phyloP scores from a whole-genome alignment of 208 protist species.

The Porcisia hertigi region DNA sequence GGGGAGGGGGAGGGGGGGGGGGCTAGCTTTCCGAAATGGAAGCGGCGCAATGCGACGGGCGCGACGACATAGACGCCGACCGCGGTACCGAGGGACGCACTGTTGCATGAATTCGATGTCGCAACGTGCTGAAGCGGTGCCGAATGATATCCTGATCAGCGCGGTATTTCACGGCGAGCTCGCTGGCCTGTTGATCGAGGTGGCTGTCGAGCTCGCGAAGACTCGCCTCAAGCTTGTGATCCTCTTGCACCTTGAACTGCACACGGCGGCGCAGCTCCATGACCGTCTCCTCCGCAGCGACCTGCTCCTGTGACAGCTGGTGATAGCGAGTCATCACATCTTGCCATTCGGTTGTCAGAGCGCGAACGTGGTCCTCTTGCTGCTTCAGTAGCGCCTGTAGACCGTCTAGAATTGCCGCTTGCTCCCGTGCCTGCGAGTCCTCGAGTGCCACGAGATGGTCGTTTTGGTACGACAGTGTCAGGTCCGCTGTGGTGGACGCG shows the following conservation, averaged over 20 bases:
- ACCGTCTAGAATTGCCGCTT: constrained; percentile 24
- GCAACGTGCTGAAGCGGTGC: constrained; percentile 68
- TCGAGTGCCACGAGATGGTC: constrained; percentile 5
- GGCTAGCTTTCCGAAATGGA: constrained; percentile 6
- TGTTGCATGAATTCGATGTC: constrained; percentile 52
- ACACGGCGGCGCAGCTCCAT: constrained; percentile 76
- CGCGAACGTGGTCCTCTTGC: constrained; percentile 2
- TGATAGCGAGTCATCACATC: constrained; percentile 45
- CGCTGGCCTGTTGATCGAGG: constrained; percentile 78
- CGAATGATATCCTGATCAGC: constrained; percentile 81
- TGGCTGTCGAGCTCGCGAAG: constrained; percentile 66
- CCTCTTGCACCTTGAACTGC: constrained; percentile 76
- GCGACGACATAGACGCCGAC: not conserved
- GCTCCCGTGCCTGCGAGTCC: constrained; percentile 16
- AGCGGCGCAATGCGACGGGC: not conserved
- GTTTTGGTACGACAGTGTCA: not conserved
- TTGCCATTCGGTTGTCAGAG: constrained; percentile 45
- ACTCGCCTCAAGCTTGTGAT: constrained; percentile 69
- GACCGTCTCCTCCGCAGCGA: constrained; percentile 53
- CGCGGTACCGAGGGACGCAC: constrained; percentile 34
- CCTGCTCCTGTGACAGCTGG: constrained; percentile 63
- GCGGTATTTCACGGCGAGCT: constrained; percentile 81
- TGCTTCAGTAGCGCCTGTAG: constrained; percentile 36
- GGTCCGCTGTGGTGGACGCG: not conserved
- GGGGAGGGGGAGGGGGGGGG: too few relatives aligned